Evolutionary conservation across 2,329 filamentous ascomycete genomes (phyloP), one percentile per base, ranked within the genome.

Genomic region (Fusarium lateritium): DNA sequence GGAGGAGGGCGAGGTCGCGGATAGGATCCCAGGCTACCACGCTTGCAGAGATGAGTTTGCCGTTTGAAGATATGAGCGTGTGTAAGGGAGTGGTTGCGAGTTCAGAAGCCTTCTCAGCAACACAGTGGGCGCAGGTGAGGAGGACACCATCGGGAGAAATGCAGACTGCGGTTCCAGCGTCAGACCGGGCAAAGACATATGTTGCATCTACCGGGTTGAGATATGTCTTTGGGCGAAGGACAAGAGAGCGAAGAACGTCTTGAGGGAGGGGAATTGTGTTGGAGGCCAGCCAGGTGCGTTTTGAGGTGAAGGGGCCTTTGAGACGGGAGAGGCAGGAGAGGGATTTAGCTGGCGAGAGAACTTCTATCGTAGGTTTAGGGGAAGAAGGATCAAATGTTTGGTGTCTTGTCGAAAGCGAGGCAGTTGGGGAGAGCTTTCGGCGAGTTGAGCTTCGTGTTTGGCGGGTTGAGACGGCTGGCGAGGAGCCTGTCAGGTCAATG

Each of bases 81-180:
- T 79, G 76, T 6, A 55, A 61, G 14, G 74, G 74, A 1, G 67
- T 51, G 0, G 42, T 39, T 10, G 45, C n/a, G 4, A 81, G 76
- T 10, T 83, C 79, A 2, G 76, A 71, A 6, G 67, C 64, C 0
- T 73, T 75, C 47, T 86, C 84, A 3, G 82, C 83, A 19, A 86
- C 75, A 65, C 85, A 86, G 62, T 86, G 85, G 0, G 85, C 78
- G 71, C 84, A 86, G 3, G 83, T 86, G 21, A 86, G 73, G 6
- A 86, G 67, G 40, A 85, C 75, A 6, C 85, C 84, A 5, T 72
- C 56, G 1, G 78, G 65, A 0, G 80, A 79, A 34, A 86, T 81
- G 65, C 83, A 86, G 3, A 86, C 79, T 0, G 84, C 85, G 2
- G 84, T 86, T 7, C 84, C 83, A 7, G 84, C 84, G 63, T 84